These are phyloP conservation scores for Monosporascus ibericus DNA, from an alignment of 2,329 filamentous ascomycete genomes.

Conservation along the genomic window DNA sequence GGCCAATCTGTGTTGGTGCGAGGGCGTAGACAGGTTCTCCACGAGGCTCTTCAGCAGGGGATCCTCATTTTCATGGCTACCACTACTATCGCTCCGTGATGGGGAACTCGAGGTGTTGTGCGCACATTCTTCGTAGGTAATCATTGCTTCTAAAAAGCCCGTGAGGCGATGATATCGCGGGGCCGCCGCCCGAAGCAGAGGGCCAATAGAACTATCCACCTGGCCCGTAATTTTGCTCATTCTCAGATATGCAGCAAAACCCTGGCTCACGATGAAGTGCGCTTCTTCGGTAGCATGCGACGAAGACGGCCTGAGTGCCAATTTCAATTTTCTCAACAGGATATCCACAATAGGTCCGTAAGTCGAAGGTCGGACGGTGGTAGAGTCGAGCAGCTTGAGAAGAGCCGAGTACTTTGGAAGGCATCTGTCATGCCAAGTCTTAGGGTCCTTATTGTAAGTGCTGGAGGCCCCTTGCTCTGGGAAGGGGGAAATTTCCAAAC, in stretches of 20 bases:
- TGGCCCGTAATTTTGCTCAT: slow-evolving; percentile 55
- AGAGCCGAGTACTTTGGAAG: slow-evolving; percentile 64
- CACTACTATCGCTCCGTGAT: slow-evolving; percentile 25
- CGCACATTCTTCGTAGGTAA: slow-evolving; percentile 44
- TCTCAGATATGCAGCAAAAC: slow-evolving; percentile 65
- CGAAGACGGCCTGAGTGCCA: slow-evolving; percentile 56
- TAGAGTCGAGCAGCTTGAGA: slow-evolving; percentile 55
- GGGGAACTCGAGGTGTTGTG: slow-evolving; percentile 19
- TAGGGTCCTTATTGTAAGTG: slow-evolving; percentile 52
- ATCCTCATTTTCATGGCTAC: slow-evolving; percentile 52
- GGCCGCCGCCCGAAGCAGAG: slow-evolving; percentile 59
- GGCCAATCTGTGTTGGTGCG: slow-evolving; percentile 65
- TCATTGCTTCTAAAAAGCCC: slow-evolving; percentile 59
- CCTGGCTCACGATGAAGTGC: slow-evolving; percentile 69
- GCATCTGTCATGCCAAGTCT: slow-evolving; percentile 56
- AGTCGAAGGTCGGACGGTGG: slow-evolving; percentile 59
- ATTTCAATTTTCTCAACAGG: slow-evolving; percentile 58
- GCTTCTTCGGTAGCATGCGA: slow-evolving; percentile 55
- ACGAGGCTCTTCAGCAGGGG: slow-evolving; percentile 60
- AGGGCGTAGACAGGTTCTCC: slow-evolving; percentile 67
- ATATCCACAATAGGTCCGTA: slow-evolving; percentile 60
- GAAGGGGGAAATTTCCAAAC: slow-evolving; percentile 57
- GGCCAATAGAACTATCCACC: slow-evolving; percentile 56
- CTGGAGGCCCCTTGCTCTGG: slow-evolving; percentile 50
- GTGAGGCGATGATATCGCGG: slow-evolving; percentile 58